Evolutionary conservation across 2,329 filamentous ascomycete species (phyloP), one percentile per base, ranked within the genome.

Genomic region (Fusarium sp.): DNA sequence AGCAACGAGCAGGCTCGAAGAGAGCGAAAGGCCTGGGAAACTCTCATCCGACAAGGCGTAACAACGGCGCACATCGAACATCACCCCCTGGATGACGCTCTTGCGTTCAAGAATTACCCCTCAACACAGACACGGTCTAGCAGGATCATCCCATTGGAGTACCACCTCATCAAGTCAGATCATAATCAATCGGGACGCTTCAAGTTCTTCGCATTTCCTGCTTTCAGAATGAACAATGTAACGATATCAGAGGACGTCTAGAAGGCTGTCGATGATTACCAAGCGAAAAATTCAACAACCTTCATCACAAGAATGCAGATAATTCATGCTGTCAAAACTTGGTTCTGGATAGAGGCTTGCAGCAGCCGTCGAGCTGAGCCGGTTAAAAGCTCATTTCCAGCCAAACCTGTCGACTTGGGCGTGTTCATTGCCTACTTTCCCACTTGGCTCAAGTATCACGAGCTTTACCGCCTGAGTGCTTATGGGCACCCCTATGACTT

Each of bases 401-500:
- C 12, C 0, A 14, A 29, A 1, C n/a, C 45, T 20, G n/a, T 60
- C 20, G 8, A 22, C 12, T 22, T 54, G 7, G 48, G 48, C 2
- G 7, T 30, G 11, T 64, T 64, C 18, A 42, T 64, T 14, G 56
- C 51, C 20, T 67, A 58, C 44, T 46, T 48, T 44, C 29, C 41
- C 7, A 34, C 34, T n/a, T 53, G 58, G 24, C 44, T 49, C 13
- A 61, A 61, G 20, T 61, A 57, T 2, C 58, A 57, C 14, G 45
- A 57, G 25, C 27, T 51, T 13, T 46, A 24, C 20, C 37, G 53
- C 37, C 37, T 61, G 11, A 45, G 53, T 9, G 44, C 32, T 10
- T 61, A 51, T 16, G 27, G 34, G 11, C 45, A 61, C 20, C 53
- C 58, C 1, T 57, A 44, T 7, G 45, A 49, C 10, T 57, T 57